Evolutionary conservation across 164 flowering plant species (phyloP), one percentile per base, ranked within the genome.

Genomic region (Saururus chinensis): DNA sequence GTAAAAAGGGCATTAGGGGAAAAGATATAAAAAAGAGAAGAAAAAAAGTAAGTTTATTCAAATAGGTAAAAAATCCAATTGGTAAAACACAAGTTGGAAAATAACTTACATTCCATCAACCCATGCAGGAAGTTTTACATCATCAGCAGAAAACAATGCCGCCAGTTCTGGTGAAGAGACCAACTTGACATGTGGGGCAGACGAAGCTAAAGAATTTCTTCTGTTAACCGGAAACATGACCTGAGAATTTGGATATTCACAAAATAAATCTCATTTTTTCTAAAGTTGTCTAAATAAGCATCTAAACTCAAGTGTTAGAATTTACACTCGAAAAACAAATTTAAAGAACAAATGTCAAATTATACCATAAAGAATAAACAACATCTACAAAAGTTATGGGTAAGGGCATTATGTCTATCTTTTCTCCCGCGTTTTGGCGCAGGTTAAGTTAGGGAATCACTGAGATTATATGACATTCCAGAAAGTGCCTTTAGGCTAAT

Each of bases 111-210:
- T 93, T 63, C 97, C 96, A 66, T 83, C 90, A 66, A 79, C 51
- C 98, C 98, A 93, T 59, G 85, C 48, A 64, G 89, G 95, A 70
- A 90, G 98, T 71, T 82, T 93, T 60, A 88, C 81, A 74, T 93
- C 98, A 53, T 93, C 98, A 71, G 84, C 59, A 5, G 95, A 79
- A 70, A 90, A 80, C 19, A 90, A 62, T 51, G 84, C 64, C 74
- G 79, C 88, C 73, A 93, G 60, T 63, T 90, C 97, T 51, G 90
- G 58, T 53, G 92, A 71, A 62, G 92, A 79, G n/a, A 90, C 79
- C 66, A 90, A 66, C 62, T 90, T 93, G 61, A 88, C 63, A 59
- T 85, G 87, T 57, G 98, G 96, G 11, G 91, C 82, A 59, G 84
- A 68, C 63, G 83, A 69, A 60, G 73, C 68, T 58, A 75, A 70